phyloP scores from a whole-genome alignment of 345 rosid species.

The Brassica rapa region DNA sequence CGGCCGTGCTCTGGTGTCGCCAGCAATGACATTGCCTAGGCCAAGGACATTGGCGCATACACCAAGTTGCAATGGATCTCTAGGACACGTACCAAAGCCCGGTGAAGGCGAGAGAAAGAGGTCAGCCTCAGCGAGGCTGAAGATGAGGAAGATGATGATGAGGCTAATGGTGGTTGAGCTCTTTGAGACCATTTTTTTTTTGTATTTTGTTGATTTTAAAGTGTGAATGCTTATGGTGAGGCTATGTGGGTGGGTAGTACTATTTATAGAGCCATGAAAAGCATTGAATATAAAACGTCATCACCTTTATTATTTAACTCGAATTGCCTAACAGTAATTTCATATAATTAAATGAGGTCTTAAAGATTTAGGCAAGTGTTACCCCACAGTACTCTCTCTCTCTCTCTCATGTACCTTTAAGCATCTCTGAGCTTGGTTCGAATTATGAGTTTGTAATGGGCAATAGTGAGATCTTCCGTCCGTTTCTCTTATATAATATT shows the following conservation, averaged over 20 bases:
- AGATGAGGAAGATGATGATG: conserved; percentile 6
- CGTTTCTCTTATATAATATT: too few relatives aligned
- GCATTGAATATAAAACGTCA: background rate
- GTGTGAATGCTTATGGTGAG: conserved; percentile 14
- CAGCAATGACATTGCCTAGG: conserved; percentile 21
- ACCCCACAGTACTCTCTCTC: background rate
- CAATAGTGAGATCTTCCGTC: too few relatives aligned
- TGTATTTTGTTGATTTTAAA: conserved; percentile 4
- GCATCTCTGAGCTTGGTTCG: too few relatives aligned
- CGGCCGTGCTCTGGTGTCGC: conserved; percentile 28
- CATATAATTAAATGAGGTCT: conserved; percentile 2
- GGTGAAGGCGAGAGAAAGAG: conserved; percentile 6
- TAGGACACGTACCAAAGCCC: conserved; percentile 36
- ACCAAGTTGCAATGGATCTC: conserved; percentile 27
- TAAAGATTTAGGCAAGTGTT: background rate
- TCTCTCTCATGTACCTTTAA: background rate
- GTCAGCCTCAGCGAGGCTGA: conserved; percentile 12
- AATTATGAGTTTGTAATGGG: too few relatives aligned
- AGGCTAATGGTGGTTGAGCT: conserved; percentile 14
- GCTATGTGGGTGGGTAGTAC: background rate
- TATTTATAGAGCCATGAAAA: conserved; percentile 19
- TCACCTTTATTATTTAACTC: background rate
- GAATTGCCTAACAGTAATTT: conserved; percentile 1
- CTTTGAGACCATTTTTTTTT: conserved; percentile 23
- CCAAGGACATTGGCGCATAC: conserved; percentile 23